phyloP scores from a whole-genome alignment of 306 rosid genomes.

The Castanopsis chinensis region DNA sequence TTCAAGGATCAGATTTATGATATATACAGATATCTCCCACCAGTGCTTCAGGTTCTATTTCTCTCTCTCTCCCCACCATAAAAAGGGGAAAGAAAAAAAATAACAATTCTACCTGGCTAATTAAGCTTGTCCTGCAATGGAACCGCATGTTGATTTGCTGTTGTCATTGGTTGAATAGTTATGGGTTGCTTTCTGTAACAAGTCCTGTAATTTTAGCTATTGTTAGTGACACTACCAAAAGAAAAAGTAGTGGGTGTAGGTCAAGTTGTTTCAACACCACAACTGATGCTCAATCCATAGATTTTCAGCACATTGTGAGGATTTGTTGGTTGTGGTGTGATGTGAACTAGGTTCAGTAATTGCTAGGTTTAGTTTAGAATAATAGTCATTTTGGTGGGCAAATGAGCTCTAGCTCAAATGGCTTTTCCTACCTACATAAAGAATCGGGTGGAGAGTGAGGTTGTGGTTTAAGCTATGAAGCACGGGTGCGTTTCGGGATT shows the following conservation, averaged over 20 bases:
- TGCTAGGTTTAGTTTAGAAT: neutral
- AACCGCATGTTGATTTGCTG: neutral
- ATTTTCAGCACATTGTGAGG: neutral
- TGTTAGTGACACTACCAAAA: neutral
- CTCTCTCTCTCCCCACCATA: neutral
- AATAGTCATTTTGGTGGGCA: neutral
- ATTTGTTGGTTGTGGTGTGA: neutral
- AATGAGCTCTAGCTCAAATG: too few species aligned
- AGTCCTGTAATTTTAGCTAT: neutral
- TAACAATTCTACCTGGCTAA: neutral
- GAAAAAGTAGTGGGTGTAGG: neutral
- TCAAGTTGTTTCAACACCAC: neutral
- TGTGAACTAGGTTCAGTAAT: neutral
- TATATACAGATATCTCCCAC: constrained; percentile 96
- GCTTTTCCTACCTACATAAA: too few species aligned
- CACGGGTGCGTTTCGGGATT: too few species aligned
- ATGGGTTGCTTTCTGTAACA: neutral
- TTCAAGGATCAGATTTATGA: constrained; percentile 98
- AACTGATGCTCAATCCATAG: neutral
- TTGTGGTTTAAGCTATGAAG: too few species aligned
- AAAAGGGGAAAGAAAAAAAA: neutral
- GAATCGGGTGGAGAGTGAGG: too few species aligned
- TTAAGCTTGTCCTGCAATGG: neutral
- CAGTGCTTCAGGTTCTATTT: constrained; percentile 94
- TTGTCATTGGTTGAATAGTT: neutral